phyloP scores from a whole-genome alignment of 352 stramenopile species.

The Globisporangium uncinulatum region DNA sequence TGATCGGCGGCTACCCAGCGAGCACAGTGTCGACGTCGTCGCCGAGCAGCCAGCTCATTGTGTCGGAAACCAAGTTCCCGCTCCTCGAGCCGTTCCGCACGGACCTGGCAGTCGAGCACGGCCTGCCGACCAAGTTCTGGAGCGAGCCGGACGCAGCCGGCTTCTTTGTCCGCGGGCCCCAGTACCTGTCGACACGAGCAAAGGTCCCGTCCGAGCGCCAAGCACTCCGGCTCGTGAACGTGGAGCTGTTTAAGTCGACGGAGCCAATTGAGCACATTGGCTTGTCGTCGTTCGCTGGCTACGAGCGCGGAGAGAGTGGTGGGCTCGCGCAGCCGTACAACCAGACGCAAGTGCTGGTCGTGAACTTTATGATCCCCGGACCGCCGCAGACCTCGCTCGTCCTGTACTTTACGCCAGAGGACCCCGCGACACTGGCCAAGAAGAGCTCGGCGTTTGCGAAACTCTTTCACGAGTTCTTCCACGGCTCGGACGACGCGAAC shows the following conservation, averaged over 20 bases:
- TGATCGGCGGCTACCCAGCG: conserved; percentile 1
- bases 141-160: conserved; percentile 61
- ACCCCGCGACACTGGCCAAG: conserved; percentile 48
- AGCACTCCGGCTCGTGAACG: conserved; percentile 54
- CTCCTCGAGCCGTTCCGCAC: conserved; percentile 64
- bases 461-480: conserved; percentile 61
- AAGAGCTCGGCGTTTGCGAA: conserved; percentile 70
- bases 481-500: conserved; percentile 51
- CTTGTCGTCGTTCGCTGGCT: conserved; percentile 57
- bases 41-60: conserved; percentile 44
- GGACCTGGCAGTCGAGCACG: conserved; percentile 44
- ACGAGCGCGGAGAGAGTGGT: conserved; percentile 14
- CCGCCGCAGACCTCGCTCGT: conserved; percentile 63
- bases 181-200: conserved; percentile 54
- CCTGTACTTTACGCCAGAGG: conserved; percentile 73
- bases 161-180: conserved; percentile 60
- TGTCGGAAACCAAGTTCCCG: conserved; percentile 51
- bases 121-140: conserved; percentile 71
- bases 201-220: conserved; percentile 62
- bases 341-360: conserved; percentile 56
- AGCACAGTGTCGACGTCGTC: conserved; percentile 17
- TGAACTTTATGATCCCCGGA: conserved; percentile 80
- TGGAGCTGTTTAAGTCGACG: conserved; percentile 56
- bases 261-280: conserved; percentile 60
- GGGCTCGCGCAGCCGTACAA: conserved; percentile 16